Percentiles rank a stretch among this genome's conserved stretches.
These are phyloP conservation scores for Chlamydomonas sp. DNA, from an alignment of 139 green algal genomes.

Conservation along the genomic window DNA sequence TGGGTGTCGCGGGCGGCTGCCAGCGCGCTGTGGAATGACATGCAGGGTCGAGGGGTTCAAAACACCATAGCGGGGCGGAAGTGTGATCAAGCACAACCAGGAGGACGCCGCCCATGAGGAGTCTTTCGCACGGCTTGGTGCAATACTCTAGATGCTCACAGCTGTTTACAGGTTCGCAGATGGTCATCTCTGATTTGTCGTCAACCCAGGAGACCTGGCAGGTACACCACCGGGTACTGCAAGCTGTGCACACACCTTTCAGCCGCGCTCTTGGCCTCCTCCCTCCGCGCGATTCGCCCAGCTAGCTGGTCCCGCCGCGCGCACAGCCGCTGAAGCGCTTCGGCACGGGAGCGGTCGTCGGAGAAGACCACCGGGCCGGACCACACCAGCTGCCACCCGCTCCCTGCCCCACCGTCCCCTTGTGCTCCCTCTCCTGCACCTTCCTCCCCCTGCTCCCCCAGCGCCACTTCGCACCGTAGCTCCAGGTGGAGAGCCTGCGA, in stretches of 20 bases:
- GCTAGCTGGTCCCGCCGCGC: constrained; percentile 7
- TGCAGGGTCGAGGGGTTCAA: no score
- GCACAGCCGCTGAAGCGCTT: constrained; percentile 56
- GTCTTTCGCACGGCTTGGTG: no score
- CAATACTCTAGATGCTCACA: no score
- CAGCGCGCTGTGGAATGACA: no score
- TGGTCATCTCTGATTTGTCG: no score
- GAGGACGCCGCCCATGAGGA: no score
- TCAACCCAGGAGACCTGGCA: no score
- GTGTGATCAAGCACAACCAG: no score
- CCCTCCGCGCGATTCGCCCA: background rate
- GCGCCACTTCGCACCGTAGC: constrained; percentile 13
- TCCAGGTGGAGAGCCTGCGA: constrained; percentile 28
- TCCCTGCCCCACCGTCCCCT: background rate
- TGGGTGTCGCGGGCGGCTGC: no score
- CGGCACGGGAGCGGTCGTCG: constrained; percentile 68
- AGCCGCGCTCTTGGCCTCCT: background rate
- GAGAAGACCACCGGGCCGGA: constrained; percentile 66
- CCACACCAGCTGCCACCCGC: constrained; percentile 49
- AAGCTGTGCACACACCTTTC: constrained; percentile 1
- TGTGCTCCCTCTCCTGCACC: background rate
- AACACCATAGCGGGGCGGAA: no score
- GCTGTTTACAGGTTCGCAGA: no score
- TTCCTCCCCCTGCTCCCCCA: background rate
- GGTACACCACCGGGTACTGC: no score